Evolutionary conservation across 176 grass and related monocot species (phyloP).

Genomic region (Oryza officinalis): DNA sequence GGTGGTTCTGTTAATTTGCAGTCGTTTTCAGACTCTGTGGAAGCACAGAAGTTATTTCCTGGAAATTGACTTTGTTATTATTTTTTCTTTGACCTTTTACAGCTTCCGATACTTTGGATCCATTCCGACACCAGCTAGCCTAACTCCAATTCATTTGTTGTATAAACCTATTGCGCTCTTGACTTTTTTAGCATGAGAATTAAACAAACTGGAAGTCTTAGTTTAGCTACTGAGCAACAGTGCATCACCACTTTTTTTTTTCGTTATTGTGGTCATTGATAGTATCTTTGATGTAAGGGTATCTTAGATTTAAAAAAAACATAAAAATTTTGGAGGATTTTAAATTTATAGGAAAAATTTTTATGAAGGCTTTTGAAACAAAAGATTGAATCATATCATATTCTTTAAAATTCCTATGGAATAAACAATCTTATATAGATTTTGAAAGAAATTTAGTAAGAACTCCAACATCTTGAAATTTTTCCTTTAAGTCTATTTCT

Average conservation of each 20-base stretch:
- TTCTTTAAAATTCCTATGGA: no score
- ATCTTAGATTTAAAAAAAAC: no score
- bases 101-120: not conserved
- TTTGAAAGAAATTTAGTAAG: no score
- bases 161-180: slow-evolving; percentile 15
- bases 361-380: no score
- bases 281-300: slow-evolving; percentile 7
- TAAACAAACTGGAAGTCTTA: slow-evolving; percentile 1
- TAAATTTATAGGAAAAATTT: no score
- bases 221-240: not conserved
- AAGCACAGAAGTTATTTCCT: not conserved
- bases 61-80: not conserved
- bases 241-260: slow-evolving; percentile 4
- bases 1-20: not conserved
- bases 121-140: slow-evolving; percentile 33
- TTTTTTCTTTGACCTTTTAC: slow-evolving; percentile 20
- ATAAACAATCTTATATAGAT: no score
- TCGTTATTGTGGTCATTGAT: slow-evolving; percentile 16
- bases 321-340: no score
- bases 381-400: no score
- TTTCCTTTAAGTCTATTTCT: no score
- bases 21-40: not conserved
- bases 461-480: no score
- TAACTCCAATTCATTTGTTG: slow-evolving; percentile 17
- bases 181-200: not conserved